Evolutionary conservation across 2,329 filamentous ascomycete genomes (phyloP).

Genomic region (Hypomyces rosellus): DNA sequence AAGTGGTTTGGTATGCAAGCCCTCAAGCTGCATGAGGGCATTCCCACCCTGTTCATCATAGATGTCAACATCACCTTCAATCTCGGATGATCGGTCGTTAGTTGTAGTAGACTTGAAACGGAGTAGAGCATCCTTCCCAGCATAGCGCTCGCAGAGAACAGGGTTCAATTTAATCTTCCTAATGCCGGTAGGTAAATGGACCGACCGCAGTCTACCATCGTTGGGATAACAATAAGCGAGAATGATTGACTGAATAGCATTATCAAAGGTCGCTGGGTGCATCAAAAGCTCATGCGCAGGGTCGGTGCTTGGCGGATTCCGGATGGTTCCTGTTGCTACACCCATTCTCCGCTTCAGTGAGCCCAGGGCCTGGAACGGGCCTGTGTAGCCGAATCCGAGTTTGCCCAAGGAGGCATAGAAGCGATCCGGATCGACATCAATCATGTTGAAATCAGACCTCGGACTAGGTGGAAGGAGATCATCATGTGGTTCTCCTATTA

Average conservation of each 20-base stretch:
- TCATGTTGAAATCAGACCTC: slow-evolving; percentile 13
- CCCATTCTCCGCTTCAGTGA: slow-evolving; percentile 12
- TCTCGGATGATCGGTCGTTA: too few species aligned
- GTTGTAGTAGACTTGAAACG: too few species aligned
- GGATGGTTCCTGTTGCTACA: not conserved
- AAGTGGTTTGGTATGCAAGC: too few species aligned
- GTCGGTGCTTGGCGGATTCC: not conserved
- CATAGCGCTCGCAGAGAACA: too few species aligned
- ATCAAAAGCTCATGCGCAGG: slow-evolving; percentile 14
- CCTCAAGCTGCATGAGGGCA: too few species aligned
- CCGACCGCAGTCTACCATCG: slow-evolving; percentile 23
- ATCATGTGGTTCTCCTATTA: slow-evolving; percentile 14
- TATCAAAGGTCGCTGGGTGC: slow-evolving; percentile 27
- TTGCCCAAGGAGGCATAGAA: slow-evolving; percentile 15
- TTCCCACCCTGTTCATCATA: too few species aligned
- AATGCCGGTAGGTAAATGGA: slow-evolving; percentile 25
- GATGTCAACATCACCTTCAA: too few species aligned
- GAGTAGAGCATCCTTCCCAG: too few species aligned
- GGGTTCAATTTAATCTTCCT: slow-evolving; percentile 14
- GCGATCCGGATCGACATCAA: slow-evolving; percentile 16
- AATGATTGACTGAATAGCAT: slow-evolving; percentile 25
- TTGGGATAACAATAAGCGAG: slow-evolving; percentile 24
- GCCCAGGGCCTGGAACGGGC: slow-evolving; percentile 14
- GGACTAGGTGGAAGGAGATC: slow-evolving; percentile 13
- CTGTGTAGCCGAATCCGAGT: slow-evolving; percentile 17